phyloP scores from a whole-genome alignment of 768 basidiomycete species.

The Serendipita sp. region DNA sequence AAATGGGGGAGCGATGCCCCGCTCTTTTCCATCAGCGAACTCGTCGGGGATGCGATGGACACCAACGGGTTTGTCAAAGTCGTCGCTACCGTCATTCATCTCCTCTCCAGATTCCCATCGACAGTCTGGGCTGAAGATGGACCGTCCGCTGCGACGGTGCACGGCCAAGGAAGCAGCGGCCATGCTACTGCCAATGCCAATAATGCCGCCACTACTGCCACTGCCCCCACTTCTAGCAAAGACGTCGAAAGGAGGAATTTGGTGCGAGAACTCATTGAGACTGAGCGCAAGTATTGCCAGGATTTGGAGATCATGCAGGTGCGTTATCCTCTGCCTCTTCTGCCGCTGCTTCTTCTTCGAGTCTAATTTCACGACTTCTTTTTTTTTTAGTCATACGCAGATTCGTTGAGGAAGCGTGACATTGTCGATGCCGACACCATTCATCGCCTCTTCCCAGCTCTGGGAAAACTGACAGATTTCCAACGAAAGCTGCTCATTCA shows the following conservation, averaged over 20 bases:
- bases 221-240: conserved; percentile 19
- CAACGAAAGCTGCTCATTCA: conserved; percentile 87
- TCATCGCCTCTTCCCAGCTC: conserved; percentile 84
- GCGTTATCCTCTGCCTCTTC: conserved; percentile 14
- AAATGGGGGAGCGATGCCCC: conserved; percentile 49
- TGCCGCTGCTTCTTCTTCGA: neutral
- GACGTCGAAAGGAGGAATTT: conserved; percentile 59
- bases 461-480: conserved; percentile 90
- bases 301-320: conserved; percentile 96
- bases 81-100: conserved; percentile 70
- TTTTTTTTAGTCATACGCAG: conserved; percentile 61
- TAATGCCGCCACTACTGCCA: conserved; percentile 6
- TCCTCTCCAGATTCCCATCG: conserved; percentile 59
- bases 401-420: conserved; percentile 61
- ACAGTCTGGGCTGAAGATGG: conserved; percentile 41
- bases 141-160: conserved; percentile 19
- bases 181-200: no score
- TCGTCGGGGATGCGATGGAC: conserved; percentile 69
- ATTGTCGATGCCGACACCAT: conserved; percentile 89
- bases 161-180: neutral
- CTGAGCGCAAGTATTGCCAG: conserved; percentile 90
- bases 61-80: conserved; percentile 95
- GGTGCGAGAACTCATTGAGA: conserved; percentile 79
- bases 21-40: conserved; percentile 78
- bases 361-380: neutral